Percentiles rank a stretch among this genome's conserved stretches.
Conservation (phyloP, 306 rosid species). For the Psophocarpus tetragonolobus region DNA sequence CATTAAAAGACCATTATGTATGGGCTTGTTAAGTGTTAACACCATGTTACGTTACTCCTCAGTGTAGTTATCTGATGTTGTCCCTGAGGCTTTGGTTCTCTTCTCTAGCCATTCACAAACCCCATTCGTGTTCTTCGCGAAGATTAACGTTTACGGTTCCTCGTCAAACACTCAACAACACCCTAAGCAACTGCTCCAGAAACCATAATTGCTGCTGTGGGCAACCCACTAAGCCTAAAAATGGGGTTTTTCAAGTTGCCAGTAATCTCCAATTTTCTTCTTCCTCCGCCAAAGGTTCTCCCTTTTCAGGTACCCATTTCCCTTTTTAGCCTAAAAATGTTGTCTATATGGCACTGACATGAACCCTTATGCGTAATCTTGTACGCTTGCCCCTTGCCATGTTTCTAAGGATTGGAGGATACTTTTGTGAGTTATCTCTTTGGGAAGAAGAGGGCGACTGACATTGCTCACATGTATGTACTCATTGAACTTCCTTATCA, state of each 20-base stretch:
- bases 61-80: slow-evolving; percentile 19
- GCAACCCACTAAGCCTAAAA: slow-evolving; percentile 20
- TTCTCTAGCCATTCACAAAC: slow-evolving; percentile 18
- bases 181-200: slow-evolving; percentile 11
- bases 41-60: too few relatives aligned
- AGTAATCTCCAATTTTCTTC: slow-evolving; percentile 21
- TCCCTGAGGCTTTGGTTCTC: slow-evolving; percentile 29
- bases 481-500: neutral
- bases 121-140: neutral
- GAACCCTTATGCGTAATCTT: neutral
- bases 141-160: slow-evolving; percentile 13
- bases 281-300: slow-evolving; percentile 43
- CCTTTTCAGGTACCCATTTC: slow-evolving; percentile 48
- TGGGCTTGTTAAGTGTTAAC: too few relatives aligned
- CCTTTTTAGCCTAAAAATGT: neutral
- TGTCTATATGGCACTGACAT: neutral
- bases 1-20: too few relatives aligned
- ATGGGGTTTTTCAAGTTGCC: slow-evolving; percentile 19
- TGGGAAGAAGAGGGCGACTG: slow-evolving; percentile 86
- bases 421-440: slow-evolving; percentile 57
- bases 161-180: slow-evolving; percentile 5
- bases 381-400: slow-evolving; percentile 18
- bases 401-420: slow-evolving; percentile 67
- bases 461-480: slow-evolving; percentile 85
- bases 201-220: neutral